Conservation (phyloP, 768 basidiomycete species). For the Termitomyces eurrhizus region DNA sequence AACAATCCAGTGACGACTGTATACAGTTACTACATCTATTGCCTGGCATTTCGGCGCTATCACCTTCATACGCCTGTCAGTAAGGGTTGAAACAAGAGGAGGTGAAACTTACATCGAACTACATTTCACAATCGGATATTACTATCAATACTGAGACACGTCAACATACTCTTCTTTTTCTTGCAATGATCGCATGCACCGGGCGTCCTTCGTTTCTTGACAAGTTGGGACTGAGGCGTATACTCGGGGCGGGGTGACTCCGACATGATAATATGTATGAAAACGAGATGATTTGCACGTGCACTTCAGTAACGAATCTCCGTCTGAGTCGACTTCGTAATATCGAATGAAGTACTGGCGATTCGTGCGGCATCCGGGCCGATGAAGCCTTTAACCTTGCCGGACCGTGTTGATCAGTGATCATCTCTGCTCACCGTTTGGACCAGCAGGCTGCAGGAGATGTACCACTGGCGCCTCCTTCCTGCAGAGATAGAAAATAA, state of each 20-base stretch:
- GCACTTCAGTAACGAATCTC: neutral
- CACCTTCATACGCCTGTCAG: slow-evolving; percentile 52
- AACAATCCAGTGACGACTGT: slow-evolving; percentile 56
- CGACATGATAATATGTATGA: slow-evolving; percentile 2
- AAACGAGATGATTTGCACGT: neutral
- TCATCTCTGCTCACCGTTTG: too few relatives aligned
- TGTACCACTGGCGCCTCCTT: neutral
- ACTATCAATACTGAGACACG: neutral
- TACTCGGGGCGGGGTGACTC: neutral
- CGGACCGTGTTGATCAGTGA: too few relatives aligned
- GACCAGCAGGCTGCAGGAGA: neutral
- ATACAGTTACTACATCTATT: slow-evolving; percentile 64
- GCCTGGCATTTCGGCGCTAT: slow-evolving; percentile 63
- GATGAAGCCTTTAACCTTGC: too few relatives aligned
- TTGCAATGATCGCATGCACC: slow-evolving; percentile 74
- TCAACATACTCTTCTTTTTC: slow-evolving; percentile 59
- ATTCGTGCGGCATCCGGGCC: neutral
- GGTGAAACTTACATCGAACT: slow-evolving; percentile 32
- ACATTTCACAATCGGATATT: slow-evolving; percentile 1
- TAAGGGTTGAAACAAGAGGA: neutral
- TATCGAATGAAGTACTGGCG: neutral
- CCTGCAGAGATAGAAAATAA: neutral
- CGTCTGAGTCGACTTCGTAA: neutral
- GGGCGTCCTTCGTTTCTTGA: slow-evolving; percentile 56
- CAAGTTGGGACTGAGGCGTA: neutral